Conservation (phyloP, 2,329 filamentous ascomycete species). For the Sporothrix euskadiensis region DNA sequence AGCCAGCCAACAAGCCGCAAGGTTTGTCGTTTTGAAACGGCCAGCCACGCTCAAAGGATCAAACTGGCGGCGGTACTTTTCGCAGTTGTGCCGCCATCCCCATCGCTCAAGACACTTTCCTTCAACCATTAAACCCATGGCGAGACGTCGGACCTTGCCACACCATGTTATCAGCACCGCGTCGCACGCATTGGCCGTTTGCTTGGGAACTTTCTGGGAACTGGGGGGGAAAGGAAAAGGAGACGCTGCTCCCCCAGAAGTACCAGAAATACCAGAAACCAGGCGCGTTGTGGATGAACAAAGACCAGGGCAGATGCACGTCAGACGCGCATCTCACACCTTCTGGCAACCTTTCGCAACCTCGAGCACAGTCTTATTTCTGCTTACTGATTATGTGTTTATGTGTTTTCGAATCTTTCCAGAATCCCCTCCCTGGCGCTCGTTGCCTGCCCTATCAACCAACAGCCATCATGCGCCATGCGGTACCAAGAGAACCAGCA, state of each 20-base stretch:
- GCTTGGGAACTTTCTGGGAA: background rate
- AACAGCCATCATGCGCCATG: background rate
- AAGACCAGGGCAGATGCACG: conserved; percentile 5
- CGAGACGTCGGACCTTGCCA: background rate
- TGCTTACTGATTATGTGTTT: background rate
- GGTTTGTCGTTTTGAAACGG: background rate
- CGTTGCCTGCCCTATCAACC: conserved; percentile 9
- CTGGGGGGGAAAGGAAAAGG: background rate
- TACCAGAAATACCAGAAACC: background rate
- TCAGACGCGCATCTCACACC: conserved; percentile 9
- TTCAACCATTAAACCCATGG: background rate
- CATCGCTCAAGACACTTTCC: background rate
- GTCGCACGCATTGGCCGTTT: background rate
- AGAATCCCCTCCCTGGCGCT: conserved; percentile 10
- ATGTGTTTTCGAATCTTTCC: conserved; percentile 21
- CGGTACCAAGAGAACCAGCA: background rate
- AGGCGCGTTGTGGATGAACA: background rate
- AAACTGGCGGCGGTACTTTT: background rate
- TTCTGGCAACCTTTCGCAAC: background rate
- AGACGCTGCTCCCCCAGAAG: background rate
- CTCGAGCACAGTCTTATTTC: background rate
- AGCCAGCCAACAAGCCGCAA: background rate
- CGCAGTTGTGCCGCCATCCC: background rate
- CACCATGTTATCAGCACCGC: conserved; percentile 4
- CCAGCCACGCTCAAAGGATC: background rate